Evolutionary conservation across 2,329 filamentous ascomycete genomes (phyloP).

Genomic region (Aspergillus felis): DNA sequence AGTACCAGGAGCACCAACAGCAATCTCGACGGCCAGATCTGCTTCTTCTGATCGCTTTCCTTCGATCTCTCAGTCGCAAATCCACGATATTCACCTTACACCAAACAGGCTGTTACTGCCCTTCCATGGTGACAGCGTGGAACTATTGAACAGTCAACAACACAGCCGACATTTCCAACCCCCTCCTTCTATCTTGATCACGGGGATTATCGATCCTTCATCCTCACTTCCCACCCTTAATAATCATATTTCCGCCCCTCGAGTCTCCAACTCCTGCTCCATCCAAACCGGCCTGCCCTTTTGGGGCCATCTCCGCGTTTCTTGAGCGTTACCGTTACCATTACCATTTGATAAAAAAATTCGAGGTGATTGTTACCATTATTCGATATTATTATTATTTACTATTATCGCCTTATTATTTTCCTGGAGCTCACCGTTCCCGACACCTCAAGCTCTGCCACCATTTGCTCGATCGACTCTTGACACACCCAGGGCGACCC

Average conservation of each 20-base stretch:
- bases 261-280: constrained; percentile 3
- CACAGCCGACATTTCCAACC: not conserved
- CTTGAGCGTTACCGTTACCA: not conserved
- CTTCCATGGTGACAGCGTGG: not conserved
- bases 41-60: not conserved
- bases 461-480: constrained; percentile 10
- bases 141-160: not conserved
- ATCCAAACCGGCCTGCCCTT: constrained; percentile 3
- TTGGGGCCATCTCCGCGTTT: not conserved
- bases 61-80: not conserved
- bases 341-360: not conserved
- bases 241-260: constrained; percentile 1
- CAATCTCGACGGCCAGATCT: not conserved
- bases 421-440: not conserved
- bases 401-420: not conserved
- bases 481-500: constrained; percentile 14
- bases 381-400: not conserved
- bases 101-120: not conserved
- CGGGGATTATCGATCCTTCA: not conserved
- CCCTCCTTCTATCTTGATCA: constrained; percentile 2
- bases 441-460: not conserved
- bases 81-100: not conserved
- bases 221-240: constrained; percentile 6
- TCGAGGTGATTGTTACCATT: not conserved
- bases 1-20: not conserved